Percentiles rank a stretch among this genome's conserved stretches.
These are phyloP conservation scores for Pachysolen tannophilus DNA, from an alignment of 805 yeast genomes.

Conservation along the genomic window DNA sequence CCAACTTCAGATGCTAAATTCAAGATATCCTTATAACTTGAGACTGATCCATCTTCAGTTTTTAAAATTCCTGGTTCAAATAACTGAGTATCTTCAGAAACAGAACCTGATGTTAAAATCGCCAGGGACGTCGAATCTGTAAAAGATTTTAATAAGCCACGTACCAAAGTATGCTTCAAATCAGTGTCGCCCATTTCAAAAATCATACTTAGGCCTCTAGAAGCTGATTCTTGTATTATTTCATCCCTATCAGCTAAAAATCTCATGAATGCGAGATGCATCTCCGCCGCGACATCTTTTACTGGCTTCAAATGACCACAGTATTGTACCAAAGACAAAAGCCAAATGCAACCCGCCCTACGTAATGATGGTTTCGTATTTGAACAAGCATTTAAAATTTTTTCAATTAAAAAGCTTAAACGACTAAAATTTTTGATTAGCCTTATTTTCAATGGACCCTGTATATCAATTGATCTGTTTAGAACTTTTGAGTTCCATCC, in stretches of 20 bases:
- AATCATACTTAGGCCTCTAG: conserved; percentile 76
- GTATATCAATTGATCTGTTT: conserved; percentile 45
- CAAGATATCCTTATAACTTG: conserved; percentile 86
- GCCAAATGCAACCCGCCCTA: conserved; percentile 78
- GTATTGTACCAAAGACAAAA: conserved; percentile 71
- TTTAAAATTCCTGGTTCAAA: conserved; percentile 77
- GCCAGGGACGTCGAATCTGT: conserved; percentile 52
- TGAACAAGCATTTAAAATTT: conserved; percentile 43
- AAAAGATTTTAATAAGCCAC: conserved; percentile 65
- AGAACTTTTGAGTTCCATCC: conserved; percentile 69
- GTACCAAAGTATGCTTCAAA: conserved; percentile 64
- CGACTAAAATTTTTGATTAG: conserved; percentile 8
- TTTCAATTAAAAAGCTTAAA: conserved; percentile 30
- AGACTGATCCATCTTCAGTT: conserved; percentile 79
- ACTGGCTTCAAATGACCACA: conserved; percentile 43
- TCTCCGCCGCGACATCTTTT: conserved; percentile 37
- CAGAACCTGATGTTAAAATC: conserved; percentile 51
- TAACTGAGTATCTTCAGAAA: conserved; percentile 72
- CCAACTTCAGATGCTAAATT: conserved; percentile 91
- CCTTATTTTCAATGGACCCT: conserved; percentile 14
- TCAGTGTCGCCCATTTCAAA: conserved; percentile 70
- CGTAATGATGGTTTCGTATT: conserved; percentile 69
- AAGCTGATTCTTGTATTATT: conserved; percentile 84
- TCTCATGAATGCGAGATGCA: conserved; percentile 70
- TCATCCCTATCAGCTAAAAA: conserved; percentile 80